A percentile compares a stretch with the other conserved stretches of the same genome.
phyloP scores from a whole-genome alignment of 106 monocot genomes.

The Platanthera zijinensis region DNA sequence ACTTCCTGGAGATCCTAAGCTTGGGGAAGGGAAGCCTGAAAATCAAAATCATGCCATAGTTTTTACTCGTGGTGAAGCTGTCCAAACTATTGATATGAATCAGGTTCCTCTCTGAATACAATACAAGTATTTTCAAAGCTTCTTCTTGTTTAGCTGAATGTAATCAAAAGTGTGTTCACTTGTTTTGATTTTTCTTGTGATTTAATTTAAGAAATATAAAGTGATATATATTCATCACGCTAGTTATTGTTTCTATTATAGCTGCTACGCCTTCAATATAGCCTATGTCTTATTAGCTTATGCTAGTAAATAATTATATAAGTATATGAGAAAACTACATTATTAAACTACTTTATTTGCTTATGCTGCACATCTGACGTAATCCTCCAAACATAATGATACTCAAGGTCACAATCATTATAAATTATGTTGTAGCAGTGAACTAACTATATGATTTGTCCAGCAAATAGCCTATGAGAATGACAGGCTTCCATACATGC shows the following conservation, averaged over 20 bases:
- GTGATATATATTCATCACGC: not conserved
- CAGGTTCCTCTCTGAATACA: slow-evolving; percentile 38
- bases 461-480: too few species aligned
- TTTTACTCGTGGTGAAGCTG: slow-evolving; percentile 91
- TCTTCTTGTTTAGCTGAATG: not conserved
- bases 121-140: not conserved
- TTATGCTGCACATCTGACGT: too few species aligned
- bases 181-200: not conserved
- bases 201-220: not conserved
- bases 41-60: slow-evolving; percentile 99
- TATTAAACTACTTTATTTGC: too few species aligned
- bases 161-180: not conserved
- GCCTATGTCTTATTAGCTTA: not conserved
- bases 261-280: not conserved
- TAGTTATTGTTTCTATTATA: not conserved
- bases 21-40: slow-evolving; percentile 98
- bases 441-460: too few species aligned
- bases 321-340: too few species aligned
- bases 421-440: too few species aligned
- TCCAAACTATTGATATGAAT: slow-evolving; percentile 99
- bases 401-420: too few species aligned
- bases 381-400: too few species aligned
- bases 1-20: slow-evolving; percentile 91
- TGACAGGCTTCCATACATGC: too few species aligned
- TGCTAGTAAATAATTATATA: not conserved